Evolutionary conservation across 1,284 basidiomycete genomes (phyloP).

Genomic region (Tranzscheliella williamsii): DNA sequence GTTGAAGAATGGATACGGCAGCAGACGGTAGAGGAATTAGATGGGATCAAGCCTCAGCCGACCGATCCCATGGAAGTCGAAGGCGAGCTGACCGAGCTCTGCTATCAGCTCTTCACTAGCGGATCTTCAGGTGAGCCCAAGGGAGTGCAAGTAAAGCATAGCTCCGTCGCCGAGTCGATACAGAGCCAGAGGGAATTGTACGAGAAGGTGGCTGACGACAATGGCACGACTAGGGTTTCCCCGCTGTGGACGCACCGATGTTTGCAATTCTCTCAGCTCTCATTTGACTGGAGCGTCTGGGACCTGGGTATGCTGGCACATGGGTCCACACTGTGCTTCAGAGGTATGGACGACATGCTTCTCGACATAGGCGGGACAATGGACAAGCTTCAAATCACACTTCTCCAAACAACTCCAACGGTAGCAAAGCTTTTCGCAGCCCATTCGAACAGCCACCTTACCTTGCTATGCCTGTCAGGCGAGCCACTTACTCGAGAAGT

Average conservation of each 20-base stretch:
- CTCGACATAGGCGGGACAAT: background rate
- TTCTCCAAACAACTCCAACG: slow-evolving; percentile 1
- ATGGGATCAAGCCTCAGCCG: background rate
- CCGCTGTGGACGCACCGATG: slow-evolving; percentile 1
- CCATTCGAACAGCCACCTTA: background rate
- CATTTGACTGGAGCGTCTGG: slow-evolving; percentile 3
- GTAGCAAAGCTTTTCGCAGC: background rate
- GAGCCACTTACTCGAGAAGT: slow-evolving; percentile 1
- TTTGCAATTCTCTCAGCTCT: slow-evolving; percentile 1
- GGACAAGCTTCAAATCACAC: slow-evolving; percentile 1
- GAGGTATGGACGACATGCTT: slow-evolving; percentile 1
- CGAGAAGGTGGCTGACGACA: background rate
- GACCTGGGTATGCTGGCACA: background rate
- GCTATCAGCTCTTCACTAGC: slow-evolving; percentile 3
- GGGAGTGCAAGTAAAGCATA: slow-evolving; percentile 1
- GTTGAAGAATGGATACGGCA: slow-evolving; percentile 1
- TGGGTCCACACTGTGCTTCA: slow-evolving; percentile 1
- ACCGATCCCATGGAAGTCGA: background rate
- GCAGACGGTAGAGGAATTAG: background rate
- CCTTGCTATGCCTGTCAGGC: slow-evolving; percentile 1
- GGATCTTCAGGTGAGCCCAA: slow-evolving; percentile 1
- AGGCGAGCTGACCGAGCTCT: background rate
- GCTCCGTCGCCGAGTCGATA: background rate
- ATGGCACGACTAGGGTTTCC: background rate
- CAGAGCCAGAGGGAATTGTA: background rate